A percentile compares a stretch with the other conserved stretches of the same genome.
These are phyloP conservation scores for Colletotrichum phormii DNA, from an alignment of 2,329 filamentous ascomycete genomes.

Conservation along the genomic window DNA sequence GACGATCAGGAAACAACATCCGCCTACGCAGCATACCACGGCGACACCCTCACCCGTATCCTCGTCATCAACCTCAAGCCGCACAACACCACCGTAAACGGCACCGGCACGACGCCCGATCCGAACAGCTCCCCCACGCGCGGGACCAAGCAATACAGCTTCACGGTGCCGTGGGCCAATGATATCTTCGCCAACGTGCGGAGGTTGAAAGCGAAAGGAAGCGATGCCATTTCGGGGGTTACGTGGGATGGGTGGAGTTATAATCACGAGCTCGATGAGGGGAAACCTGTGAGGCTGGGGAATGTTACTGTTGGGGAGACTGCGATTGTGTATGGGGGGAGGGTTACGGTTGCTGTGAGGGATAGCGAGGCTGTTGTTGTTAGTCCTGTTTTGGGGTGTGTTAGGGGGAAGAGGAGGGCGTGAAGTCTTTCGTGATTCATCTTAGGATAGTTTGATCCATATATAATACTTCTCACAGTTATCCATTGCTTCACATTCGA, in stretches of 20 bases:
- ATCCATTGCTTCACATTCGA: neutral
- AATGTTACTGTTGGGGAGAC: slow-evolving; percentile 67
- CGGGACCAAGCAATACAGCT: slow-evolving; percentile 51
- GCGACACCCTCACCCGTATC: slow-evolving; percentile 56
- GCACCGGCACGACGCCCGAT: slow-evolving; percentile 45
- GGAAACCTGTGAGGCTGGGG: slow-evolving; percentile 61
- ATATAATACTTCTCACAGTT: neutral
- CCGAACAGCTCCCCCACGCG: slow-evolving; percentile 42
- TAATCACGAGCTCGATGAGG: slow-evolving; percentile 67
- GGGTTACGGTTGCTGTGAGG: slow-evolving; percentile 50
- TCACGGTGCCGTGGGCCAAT: slow-evolving; percentile 48
- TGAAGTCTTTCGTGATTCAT: neutral
- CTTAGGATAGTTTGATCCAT: too few species aligned
- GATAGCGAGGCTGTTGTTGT: slow-evolving; percentile 57
- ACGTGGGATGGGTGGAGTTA: slow-evolving; percentile 73
- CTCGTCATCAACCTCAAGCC: slow-evolving; percentile 68
- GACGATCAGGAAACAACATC: slow-evolving; percentile 51
- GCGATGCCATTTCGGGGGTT: slow-evolving; percentile 71
- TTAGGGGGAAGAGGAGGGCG: neutral
- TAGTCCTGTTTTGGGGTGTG: slow-evolving; percentile 32
- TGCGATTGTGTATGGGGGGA: slow-evolving; percentile 49
- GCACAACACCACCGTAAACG: slow-evolving; percentile 69
- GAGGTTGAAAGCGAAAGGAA: slow-evolving; percentile 69
- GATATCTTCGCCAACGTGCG: slow-evolving; percentile 51
- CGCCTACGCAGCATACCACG: slow-evolving; percentile 67